These are phyloP conservation scores for Coprinopsis marcescibilis DNA, from an alignment of 768 basidiomycete genomes.

Conservation along the genomic window DNA sequence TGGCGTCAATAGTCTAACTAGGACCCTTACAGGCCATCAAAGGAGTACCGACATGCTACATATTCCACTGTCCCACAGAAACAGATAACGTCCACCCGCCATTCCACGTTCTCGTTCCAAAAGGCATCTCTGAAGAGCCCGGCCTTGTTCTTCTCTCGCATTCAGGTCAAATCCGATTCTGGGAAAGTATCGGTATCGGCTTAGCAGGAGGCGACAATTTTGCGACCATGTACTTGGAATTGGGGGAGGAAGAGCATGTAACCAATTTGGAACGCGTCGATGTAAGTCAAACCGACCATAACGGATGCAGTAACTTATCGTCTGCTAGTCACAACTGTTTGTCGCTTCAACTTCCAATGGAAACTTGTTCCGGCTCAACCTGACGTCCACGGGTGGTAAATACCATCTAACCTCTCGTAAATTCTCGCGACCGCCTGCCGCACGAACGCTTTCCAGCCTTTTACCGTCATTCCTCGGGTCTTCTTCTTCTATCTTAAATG, in stretches of 20 bases:
- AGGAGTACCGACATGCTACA: conserved; percentile 77
- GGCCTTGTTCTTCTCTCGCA: conserved; percentile 76
- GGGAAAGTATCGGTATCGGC: conserved; percentile 83
- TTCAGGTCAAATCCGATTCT: conserved; percentile 72
- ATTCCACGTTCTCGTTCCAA: conserved; percentile 63
- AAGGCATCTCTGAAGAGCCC: conserved; percentile 68
- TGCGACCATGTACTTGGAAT: conserved; percentile 40
- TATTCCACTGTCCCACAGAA: conserved; percentile 64
- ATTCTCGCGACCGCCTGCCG: conserved; percentile 55
- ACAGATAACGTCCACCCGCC: conserved; percentile 35
- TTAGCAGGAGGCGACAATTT: conserved; percentile 75
- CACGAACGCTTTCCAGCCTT: conserved; percentile 35
- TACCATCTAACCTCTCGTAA: conserved; percentile 50
- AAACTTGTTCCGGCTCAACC: conserved; percentile 53
- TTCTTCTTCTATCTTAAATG: conserved; percentile 33
- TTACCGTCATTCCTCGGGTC: conserved; percentile 37
- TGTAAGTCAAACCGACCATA: conserved; percentile 32
- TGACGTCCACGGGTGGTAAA: conserved; percentile 67
- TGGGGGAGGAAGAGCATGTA: conserved; percentile 51
- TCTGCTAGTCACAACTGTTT: conserved; percentile 53
- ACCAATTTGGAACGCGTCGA: conserved; percentile 64
- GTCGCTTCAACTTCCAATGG: conserved; percentile 66
- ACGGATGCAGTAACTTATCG: conserved; percentile 4
- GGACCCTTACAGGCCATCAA: conserved; percentile 42
- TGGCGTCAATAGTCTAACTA: conserved; percentile 5